A percentile compares a stretch with the other conserved stretches of the same genome.
Conservation (phyloP, 2,329 filamentous ascomycete genomes). For the Fusarium phyllophilum region DNA sequence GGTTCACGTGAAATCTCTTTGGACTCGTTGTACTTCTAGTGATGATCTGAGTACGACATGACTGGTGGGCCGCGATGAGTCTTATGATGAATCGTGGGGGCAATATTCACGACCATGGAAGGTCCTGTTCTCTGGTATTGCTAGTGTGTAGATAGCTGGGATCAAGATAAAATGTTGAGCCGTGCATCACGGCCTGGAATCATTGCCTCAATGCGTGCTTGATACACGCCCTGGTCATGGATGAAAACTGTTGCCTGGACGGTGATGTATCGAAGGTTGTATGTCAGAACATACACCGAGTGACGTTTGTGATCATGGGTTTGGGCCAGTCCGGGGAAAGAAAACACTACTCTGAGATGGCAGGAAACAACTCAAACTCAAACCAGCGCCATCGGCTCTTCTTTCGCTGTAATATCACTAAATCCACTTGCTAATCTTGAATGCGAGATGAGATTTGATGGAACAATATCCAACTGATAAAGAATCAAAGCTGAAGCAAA, state of each 20-base stretch:
- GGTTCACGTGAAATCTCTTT: conserved; percentile 3
- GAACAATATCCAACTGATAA: conserved; percentile 23
- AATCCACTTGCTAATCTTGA: conserved; percentile 42
- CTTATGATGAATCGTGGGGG: conserved; percentile 1
- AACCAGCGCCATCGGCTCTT: conserved; percentile 38
- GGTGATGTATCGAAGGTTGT: background rate
- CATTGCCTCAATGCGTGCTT: background rate
- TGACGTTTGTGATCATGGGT: conserved; percentile 2
- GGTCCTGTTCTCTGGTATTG: background rate
- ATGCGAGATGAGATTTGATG: conserved; percentile 42
- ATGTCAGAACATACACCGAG: conserved; percentile 6
- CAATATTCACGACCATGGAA: background rate
- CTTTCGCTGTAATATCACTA: conserved; percentile 42
- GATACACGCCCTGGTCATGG: background rate
- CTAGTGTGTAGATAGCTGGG: background rate
- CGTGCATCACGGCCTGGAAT: background rate
- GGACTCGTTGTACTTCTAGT: background rate
- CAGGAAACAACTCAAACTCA: conserved; percentile 24
- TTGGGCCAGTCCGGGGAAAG: conserved; percentile 29
- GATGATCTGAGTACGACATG: conserved; percentile 10
- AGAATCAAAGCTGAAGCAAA: conserved; percentile 23
- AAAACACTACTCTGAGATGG: conserved; percentile 11
- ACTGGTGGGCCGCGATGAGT: conserved; percentile 6
- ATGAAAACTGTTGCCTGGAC: background rate
- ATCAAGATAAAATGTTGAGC: background rate